Conservation (phyloP, 2,329 filamentous ascomycete species). For the Paraphoma chrysanthemicola region DNA sequence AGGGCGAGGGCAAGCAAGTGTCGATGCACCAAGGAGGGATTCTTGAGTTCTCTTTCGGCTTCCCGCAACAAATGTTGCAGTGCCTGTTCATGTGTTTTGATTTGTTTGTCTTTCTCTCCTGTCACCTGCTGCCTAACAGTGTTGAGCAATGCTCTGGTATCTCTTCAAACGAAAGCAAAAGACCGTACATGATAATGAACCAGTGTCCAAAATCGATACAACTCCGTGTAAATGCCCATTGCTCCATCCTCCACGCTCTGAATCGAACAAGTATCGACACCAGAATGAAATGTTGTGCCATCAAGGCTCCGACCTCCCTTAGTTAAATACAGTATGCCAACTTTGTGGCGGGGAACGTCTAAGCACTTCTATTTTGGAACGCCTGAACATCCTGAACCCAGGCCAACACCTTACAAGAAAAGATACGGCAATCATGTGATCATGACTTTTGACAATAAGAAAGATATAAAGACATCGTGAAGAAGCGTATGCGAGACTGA, state of each 20-base stretch:
- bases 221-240: constrained; percentile 31
- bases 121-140: constrained; percentile 40
- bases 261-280: constrained; percentile 23
- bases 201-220: constrained; percentile 15
- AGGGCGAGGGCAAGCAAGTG: no score
- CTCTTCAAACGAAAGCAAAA: constrained; percentile 36
- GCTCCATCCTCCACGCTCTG: constrained; percentile 12
- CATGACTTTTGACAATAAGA: constrained; percentile 44
- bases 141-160: constrained; percentile 48
- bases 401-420: constrained; percentile 39
- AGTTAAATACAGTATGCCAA: constrained; percentile 42
- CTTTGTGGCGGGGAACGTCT: constrained; percentile 27
- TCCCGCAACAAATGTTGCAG: constrained; percentile 18
- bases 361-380: constrained; percentile 44
- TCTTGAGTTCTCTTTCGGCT: constrained; percentile 11
- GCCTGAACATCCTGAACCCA: constrained; percentile 25
- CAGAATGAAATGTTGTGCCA: constrained; percentile 29
- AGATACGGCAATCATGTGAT: constrained; percentile 45
- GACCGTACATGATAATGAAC: constrained; percentile 31
- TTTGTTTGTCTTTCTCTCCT: constrained; percentile 20
- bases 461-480: constrained; percentile 42
- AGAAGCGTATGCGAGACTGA: constrained; percentile 34
- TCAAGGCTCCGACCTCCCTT: constrained; percentile 38
- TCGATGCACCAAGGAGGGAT: no score
- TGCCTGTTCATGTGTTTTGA: constrained; percentile 20